Conservation (phyloP, 148 eudicot species). For the Silene conica region DNA sequence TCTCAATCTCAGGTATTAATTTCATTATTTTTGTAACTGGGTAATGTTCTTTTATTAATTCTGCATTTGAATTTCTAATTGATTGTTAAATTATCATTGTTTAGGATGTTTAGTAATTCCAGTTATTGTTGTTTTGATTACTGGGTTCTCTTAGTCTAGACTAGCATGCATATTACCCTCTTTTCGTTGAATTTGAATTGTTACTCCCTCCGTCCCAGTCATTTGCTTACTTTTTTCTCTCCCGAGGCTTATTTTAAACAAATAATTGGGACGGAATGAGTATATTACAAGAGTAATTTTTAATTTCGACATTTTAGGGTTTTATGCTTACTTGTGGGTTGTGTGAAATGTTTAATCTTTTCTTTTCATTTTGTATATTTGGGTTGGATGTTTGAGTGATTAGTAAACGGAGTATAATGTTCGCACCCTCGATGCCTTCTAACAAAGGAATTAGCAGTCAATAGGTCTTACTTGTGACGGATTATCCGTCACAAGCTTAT, state of each 20-base stretch:
- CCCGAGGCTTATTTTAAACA: neutral
- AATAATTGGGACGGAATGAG: neutral
- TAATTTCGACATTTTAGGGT: neutral
- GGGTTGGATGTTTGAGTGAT: neutral
- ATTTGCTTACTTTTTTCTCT: neutral
- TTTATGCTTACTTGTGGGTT: neutral
- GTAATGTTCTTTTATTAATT: neutral
- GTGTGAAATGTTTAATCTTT: neutral
- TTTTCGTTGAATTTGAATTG: no score
- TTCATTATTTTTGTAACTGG: constrained; percentile 1
- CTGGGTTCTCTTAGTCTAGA: neutral
- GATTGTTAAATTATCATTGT: neutral
- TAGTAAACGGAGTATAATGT: neutral
- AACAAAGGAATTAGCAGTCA: neutral
- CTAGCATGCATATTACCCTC: neutral
- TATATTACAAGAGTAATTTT: neutral
- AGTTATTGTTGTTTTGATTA: constrained; percentile 1
- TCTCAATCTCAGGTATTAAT: constrained; percentile 6
- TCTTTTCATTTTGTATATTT: neutral
- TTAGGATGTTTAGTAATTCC: neutral
- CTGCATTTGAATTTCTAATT: neutral
- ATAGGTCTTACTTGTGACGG: no score
- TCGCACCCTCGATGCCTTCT: neutral
- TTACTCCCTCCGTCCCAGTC: no score
- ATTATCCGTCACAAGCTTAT: no score